These are phyloP conservation scores for Didymella keratinophila DNA, from an alignment of 2,329 filamentous ascomycete genomes.

Conservation along the genomic window DNA sequence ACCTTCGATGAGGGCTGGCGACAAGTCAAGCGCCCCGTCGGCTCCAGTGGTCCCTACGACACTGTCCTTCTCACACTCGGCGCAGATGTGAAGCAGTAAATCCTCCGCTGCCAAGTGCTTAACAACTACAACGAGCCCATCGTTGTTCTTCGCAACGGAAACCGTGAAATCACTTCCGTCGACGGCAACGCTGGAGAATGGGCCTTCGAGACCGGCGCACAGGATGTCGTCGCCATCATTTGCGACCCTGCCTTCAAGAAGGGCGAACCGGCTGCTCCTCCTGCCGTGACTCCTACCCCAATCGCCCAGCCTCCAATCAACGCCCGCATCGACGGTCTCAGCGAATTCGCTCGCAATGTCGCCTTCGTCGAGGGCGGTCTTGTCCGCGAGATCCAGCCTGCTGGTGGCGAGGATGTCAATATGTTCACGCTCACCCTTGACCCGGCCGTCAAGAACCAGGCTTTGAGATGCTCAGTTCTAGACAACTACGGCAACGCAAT, in stretches of 20 bases:
- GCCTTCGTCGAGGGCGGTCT: constrained; percentile 15
- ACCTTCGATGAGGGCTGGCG: constrained; percentile 13
- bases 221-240: constrained; percentile 13
- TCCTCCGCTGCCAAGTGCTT: constrained; percentile 25
- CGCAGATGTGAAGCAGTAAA: constrained; percentile 19
- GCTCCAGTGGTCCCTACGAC: constrained; percentile 19
- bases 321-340: constrained; percentile 15
- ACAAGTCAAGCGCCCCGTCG: constrained; percentile 2
- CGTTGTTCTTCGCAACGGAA: constrained; percentile 16
- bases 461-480: constrained; percentile 26
- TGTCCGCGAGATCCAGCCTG: constrained; percentile 9
- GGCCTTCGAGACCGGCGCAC: constrained; percentile 9
- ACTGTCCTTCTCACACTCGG: constrained; percentile 21
- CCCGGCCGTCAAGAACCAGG: constrained; percentile 14
- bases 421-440: constrained; percentile 24
- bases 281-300: not conserved
- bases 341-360: constrained; percentile 16
- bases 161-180: constrained; percentile 24
- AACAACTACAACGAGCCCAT: constrained; percentile 19
- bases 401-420: constrained; percentile 7
- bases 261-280: constrained; percentile 1
- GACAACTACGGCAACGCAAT: constrained; percentile 21
- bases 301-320: constrained; percentile 6
- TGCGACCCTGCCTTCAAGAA: constrained; percentile 18
- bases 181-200: constrained; percentile 14